Base-by-base conservation (phyloP, 1,284 basidiomycete genomes). In the Boletus coffeatus region DNA sequence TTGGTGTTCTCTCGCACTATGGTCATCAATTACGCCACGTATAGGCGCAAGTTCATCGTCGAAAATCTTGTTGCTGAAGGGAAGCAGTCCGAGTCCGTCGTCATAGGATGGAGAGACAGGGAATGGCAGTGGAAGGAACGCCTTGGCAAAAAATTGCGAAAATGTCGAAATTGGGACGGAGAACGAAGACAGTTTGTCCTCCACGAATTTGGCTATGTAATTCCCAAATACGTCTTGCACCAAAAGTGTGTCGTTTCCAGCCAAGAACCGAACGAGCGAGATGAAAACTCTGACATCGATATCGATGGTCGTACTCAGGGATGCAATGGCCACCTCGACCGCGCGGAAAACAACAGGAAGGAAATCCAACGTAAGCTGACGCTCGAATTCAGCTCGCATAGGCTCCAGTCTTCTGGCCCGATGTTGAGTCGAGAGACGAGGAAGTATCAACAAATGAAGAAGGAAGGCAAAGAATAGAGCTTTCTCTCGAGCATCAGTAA, bases 281-380 rank as follows among this genome's bases (percentile, higher is more conserved):
- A 77, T 65, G 65, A 85, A 88, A 11, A 87, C 69, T 16, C 80
- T 75, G 7, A 82, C 81, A 66, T 88, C 87, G 6, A 83, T 64
- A 56, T 84, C 79, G n/a, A 79, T 58, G 43, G 73, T 67, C 14
- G 66, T 64, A 18, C 66, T 66, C 11, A 69, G 63, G 6, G 66
- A 64, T 3, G 70, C 65, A 2, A 74, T 64, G 14, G 71, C 64
- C 1, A 59, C n/a, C 29, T 77, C 74, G 5, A 79, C 65, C 1
- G 67, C 61, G 8, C 71, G 61, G 65, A 81, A 79, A 41, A 66
- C 39, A 3, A 37, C 36, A 0, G 80, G 80, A 3, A 85, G 71
- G 67, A 85, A 82, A 0, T 62, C 39, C 1, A 73, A 61, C 1
- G 66, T 32, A 6, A 86, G 66, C 13, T 71, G 48, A 16, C 58